Conservation (phyloP, 768 basidiomycete genomes). For the Rhodotorula toruloides region DNA sequence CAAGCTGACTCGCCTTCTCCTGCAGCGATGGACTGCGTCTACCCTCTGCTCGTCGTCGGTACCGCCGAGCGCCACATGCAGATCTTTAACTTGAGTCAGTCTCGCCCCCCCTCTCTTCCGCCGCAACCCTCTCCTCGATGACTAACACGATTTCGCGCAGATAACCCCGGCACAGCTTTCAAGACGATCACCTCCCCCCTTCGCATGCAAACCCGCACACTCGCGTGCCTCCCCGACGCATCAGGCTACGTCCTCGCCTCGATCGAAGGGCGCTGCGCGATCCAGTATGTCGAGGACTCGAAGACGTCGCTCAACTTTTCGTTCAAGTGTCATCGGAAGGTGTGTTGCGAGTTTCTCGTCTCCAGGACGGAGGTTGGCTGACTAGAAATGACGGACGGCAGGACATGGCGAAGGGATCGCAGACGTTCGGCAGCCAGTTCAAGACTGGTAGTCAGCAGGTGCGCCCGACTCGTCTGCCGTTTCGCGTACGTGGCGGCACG, state of each 20-base stretch:
- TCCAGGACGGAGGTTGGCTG: too few species aligned
- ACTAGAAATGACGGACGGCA: too few species aligned
- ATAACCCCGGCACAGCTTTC: conserved; percentile 60
- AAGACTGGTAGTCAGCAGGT: conserved; percentile 52
- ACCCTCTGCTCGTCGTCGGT: conserved; percentile 59
- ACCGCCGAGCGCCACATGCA: conserved; percentile 88
- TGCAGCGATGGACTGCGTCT: conserved; percentile 30
- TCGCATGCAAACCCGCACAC: conserved; percentile 86
- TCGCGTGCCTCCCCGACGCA: conserved; percentile 47
- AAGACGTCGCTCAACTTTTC: conserved; percentile 68
- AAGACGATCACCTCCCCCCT: conserved; percentile 61
- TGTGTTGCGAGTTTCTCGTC: too few species aligned
- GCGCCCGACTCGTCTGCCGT: too few species aligned
- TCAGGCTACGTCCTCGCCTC: conserved; percentile 49
- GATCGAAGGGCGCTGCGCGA: conserved; percentile 70
- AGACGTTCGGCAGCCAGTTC: conserved; percentile 48
- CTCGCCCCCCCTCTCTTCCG: neutral
- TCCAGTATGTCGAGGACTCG: conserved; percentile 59
- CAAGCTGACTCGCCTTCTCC: neutral
- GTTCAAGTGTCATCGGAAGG: conserved; percentile 76
- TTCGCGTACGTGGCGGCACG: too few species aligned
- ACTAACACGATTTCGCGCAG: neutral
- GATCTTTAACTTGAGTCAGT: conserved; percentile 66
- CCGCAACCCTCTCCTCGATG: neutral
- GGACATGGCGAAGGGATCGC: neutral